Conservation (phyloP, 1,139 yeast genomes). For the Hemisphaericaspora xylanilytica region DNA sequence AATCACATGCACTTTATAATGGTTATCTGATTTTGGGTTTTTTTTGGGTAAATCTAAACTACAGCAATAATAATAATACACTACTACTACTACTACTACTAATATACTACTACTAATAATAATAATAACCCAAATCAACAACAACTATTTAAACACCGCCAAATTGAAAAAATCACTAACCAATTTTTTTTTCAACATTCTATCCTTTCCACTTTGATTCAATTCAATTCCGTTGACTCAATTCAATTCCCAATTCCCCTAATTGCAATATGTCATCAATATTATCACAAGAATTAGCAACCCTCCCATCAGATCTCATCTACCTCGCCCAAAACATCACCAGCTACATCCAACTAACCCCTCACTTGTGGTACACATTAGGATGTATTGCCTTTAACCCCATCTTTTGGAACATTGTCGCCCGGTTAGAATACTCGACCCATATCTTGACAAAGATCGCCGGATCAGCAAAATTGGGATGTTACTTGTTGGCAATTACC, state of each 20-base stretch:
- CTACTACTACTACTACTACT: too few relatives aligned
- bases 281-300: conserved; percentile 9
- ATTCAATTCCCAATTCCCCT: neutral
- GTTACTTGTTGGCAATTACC: conserved; percentile 76
- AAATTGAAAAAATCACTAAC: too few relatives aligned
- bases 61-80: too few relatives aligned
- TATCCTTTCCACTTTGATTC: neutral
- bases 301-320: conserved; percentile 14
- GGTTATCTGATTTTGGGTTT: too few relatives aligned
- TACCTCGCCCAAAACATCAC: conserved; percentile 21
- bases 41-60: too few relatives aligned
- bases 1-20: too few relatives aligned
- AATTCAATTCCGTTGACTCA: neutral
- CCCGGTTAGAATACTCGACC: conserved; percentile 78
- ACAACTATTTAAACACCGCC: too few relatives aligned
- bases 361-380: conserved; percentile 37
- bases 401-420: conserved; percentile 90
- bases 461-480: conserved; percentile 70
- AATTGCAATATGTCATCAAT: neutral
- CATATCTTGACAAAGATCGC: conserved; percentile 70
- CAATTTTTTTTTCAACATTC: too few relatives aligned
- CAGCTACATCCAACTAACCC: conserved; percentile 22
- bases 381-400: conserved; percentile 85
- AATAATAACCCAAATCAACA: too few relatives aligned
- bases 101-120: too few relatives aligned